These are phyloP conservation scores for Rhinocladiella mackenziei DNA, from an alignment of 2,329 filamentous ascomycete species.

Conservation along the genomic window DNA sequence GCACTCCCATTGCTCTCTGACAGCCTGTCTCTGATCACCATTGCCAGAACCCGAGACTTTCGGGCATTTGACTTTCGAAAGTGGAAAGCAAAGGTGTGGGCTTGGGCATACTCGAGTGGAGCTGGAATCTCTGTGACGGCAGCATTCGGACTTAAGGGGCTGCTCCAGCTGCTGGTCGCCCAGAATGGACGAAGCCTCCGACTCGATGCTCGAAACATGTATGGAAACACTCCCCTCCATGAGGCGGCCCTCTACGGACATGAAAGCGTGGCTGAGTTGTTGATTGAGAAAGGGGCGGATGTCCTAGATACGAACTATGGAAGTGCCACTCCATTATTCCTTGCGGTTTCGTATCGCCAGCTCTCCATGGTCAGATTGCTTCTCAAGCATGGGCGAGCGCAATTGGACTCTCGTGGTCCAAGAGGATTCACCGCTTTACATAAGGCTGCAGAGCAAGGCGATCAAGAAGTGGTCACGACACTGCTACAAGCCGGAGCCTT, in stretches of 20 bases:
- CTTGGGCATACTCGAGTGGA: conserved; percentile 21
- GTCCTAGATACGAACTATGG: conserved; percentile 20
- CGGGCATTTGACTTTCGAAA: conserved; percentile 10
- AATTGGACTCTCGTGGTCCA: conserved; percentile 22
- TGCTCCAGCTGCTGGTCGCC: conserved; percentile 21
- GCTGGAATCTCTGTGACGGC: conserved; percentile 25
- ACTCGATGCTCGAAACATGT: conserved; percentile 32
- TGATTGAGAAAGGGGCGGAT: conserved; percentile 24
- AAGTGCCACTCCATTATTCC: conserved; percentile 24
- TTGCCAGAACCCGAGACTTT: conserved; percentile 23
- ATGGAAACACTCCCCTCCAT: conserved; percentile 26
- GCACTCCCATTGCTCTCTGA: conserved; percentile 18
- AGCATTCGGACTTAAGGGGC: conserved; percentile 23
- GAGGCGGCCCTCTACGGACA: conserved; percentile 24
- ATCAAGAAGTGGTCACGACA: conserved; percentile 30
- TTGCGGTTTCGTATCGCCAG: conserved; percentile 24
- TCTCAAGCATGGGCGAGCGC: conserved; percentile 20
- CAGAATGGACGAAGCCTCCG: conserved; percentile 6
- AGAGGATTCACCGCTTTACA: conserved; percentile 30
- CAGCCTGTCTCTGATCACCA: conserved; percentile 15
- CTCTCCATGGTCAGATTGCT: conserved; percentile 20
- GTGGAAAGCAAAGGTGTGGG: conserved; percentile 22
- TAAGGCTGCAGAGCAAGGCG: conserved; percentile 29
- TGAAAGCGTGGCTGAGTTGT: conserved; percentile 18
- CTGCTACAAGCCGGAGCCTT: conserved; percentile 30